These are phyloP conservation scores for Calonectria montana DNA, from an alignment of 2,329 filamentous ascomycete genomes.

Conservation along the genomic window DNA sequence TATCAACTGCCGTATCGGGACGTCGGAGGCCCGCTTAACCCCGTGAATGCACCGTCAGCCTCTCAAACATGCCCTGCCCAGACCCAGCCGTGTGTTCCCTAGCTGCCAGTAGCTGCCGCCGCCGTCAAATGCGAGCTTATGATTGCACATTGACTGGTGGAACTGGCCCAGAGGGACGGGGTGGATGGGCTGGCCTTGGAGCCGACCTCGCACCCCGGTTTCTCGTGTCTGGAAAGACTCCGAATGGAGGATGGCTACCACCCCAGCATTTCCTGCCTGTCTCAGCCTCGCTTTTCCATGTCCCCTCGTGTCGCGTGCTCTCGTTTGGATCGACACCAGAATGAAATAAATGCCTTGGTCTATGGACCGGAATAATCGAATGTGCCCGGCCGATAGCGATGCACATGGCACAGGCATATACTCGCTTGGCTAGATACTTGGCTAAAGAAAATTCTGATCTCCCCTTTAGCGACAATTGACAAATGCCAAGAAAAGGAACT, in stretches of 20 bases:
- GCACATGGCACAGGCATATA: too few species aligned
- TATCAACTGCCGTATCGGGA: slow-evolving; percentile 19
- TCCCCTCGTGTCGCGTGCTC: background rate
- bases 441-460: background rate
- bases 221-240: slow-evolving; percentile 10
- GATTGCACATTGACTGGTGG: slow-evolving; percentile 11
- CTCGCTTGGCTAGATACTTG: too few species aligned
- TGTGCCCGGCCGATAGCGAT: too few species aligned
- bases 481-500: background rate
- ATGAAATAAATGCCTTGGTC: background rate
- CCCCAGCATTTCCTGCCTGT: background rate
- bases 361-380: background rate
- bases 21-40: slow-evolving; percentile 3
- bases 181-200: background rate
- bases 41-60: background rate
- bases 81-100: background rate
- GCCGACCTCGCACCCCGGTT: background rate
- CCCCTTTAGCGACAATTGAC: background rate
- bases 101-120: background rate
- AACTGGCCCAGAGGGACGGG: background rate
- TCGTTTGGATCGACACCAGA: background rate
- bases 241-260: background rate
- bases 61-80: background rate
- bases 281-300: background rate
- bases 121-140: slow-evolving; percentile 4